Evolutionary conservation across 805 yeast genomes (phyloP), one percentile per base, ranked within the genome.

Genomic region (Starmerella potacharoeniae): DNA sequence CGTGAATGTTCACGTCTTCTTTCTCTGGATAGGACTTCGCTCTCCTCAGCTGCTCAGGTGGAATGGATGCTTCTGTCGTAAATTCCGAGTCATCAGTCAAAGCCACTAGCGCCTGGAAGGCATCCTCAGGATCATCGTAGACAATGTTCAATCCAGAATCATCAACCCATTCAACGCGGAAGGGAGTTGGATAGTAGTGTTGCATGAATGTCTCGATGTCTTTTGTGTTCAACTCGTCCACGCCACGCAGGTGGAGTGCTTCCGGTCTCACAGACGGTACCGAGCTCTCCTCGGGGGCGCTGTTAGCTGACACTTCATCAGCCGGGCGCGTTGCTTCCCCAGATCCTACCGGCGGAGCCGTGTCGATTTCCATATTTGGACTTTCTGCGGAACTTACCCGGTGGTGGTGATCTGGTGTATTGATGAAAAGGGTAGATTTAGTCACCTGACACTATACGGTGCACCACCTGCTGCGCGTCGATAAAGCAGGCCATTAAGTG

Each of bases 141-240:
- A 74, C 77, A n/a, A 81, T 63, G 58, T 79, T 80, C 39, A 82
- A 73, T 2, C 79, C 71, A 17, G 77, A 63, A 65, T 83, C 90
- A 64, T 83, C 79, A 41, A 83, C 74, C 90, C 90, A 83, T 62
- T 82, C 80, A 31, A 82, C 66, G 42, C 56, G 55, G 55, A 68
- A 71, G 5, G 62, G 63, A 33, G 52, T 59, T 52, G 69, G 69
- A 57, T 77, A 58, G 62, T 75, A 74, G 53, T 69, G 67, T 54
- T 77, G 80, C n/a, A 82, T 66, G 62, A 73, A 82, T 13, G 73
- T 65, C 66, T 79, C 79, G 60, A 83, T 77, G 54, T 81, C 83
- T 49, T 75, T 73, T 7, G 86, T 80, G 44, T 82, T 75, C 47
- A 83, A 70, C 53, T 76, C 78, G 58, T 83, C 86, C 4, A 83